Evolutionary conservation across 1,284 basidiomycete genomes (phyloP).

Genomic region (Tilletia setariae): DNA sequence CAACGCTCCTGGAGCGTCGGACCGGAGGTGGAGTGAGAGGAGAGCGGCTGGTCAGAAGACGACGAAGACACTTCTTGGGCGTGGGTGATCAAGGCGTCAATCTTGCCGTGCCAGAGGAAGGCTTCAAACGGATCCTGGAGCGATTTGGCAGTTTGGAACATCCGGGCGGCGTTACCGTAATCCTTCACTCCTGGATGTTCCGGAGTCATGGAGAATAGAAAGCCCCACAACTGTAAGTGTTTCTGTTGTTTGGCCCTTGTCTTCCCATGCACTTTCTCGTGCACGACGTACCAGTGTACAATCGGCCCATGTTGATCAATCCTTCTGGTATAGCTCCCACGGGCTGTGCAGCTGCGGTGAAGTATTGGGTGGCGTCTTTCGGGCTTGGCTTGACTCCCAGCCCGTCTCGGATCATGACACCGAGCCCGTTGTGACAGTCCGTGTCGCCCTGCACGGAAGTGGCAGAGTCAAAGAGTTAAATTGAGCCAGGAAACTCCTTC

Average conservation of each 20-base stretch:
- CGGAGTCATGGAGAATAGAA: background rate
- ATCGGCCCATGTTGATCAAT: conserved; percentile 81
- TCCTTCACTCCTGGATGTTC: conserved; percentile 26
- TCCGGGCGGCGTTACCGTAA: conserved; percentile 26
- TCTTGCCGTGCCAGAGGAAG: conserved; percentile 33
- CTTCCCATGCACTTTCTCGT: background rate
- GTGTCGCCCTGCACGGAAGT: conserved; percentile 64
- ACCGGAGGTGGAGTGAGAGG: background rate
- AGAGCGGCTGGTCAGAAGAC: background rate
- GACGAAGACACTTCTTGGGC: background rate
- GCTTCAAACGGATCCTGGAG: conserved; percentile 37
- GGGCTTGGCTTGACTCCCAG: conserved; percentile 64
- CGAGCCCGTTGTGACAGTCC: conserved; percentile 82
- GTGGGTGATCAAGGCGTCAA: conserved; percentile 33
- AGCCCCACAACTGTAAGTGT: too few species aligned
- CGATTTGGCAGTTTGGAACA: conserved; percentile 30
- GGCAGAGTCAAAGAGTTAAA: background rate
- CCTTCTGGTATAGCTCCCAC: conserved; percentile 75
- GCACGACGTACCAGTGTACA: conserved; percentile 59
- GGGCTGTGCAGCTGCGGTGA: conserved; percentile 74
- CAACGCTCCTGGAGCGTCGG: conserved; percentile 23
- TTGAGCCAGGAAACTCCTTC: background rate
- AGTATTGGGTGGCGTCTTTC: conserved; percentile 66
- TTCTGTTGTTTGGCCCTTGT: background rate
- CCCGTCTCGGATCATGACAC: conserved; percentile 87